phyloP scores from a whole-genome alignment of 2,329 filamentous ascomycete species.

The Boeremia lycopersici region DNA sequence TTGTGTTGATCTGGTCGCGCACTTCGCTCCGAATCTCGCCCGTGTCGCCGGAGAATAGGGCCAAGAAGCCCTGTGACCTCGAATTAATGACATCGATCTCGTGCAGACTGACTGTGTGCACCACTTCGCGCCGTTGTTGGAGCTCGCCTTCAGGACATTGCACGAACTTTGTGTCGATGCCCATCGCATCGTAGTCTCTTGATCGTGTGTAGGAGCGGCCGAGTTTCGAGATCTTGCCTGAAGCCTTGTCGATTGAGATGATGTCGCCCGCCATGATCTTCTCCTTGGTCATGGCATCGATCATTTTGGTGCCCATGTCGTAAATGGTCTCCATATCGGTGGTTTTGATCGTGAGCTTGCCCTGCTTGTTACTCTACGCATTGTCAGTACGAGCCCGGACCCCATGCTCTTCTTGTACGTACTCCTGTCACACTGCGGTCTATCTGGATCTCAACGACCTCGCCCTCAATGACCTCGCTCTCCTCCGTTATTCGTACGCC shows the following conservation, averaged over 20 bases:
- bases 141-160: constrained; percentile 97
- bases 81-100: constrained; percentile 99
- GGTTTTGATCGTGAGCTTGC: constrained; percentile 98
- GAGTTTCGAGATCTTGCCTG: constrained; percentile 96
- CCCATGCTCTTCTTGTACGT: constrained; percentile 24
- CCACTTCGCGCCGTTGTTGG: constrained; percentile 94
- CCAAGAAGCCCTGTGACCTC: constrained; percentile 95
- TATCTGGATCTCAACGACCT: constrained; percentile 98
- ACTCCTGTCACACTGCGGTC: constrained; percentile 92
- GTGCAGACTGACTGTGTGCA: constrained; percentile 95
- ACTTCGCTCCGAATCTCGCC: constrained; percentile 98
- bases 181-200: constrained; percentile 98
- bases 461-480: constrained; percentile 98
- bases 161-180: constrained; percentile 95
- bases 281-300: constrained; percentile 99
- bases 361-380: constrained; percentile 83
- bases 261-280: constrained; percentile 98
- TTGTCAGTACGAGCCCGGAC: constrained; percentile 15
- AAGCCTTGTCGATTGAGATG: constrained; percentile 98
- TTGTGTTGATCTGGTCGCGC: constrained; percentile 98
- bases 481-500: constrained; percentile 98
- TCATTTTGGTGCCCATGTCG: constrained; percentile 99
- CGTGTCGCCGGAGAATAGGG: constrained; percentile 96
- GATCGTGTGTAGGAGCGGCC: constrained; percentile 93
- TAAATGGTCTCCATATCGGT: constrained; percentile 99